A percentile compares a stretch with the other conserved stretches of the same genome.
Evolutionary conservation across 2,329 filamentous ascomycete species (phyloP).

Genomic region (Trichoderma sp.): DNA sequence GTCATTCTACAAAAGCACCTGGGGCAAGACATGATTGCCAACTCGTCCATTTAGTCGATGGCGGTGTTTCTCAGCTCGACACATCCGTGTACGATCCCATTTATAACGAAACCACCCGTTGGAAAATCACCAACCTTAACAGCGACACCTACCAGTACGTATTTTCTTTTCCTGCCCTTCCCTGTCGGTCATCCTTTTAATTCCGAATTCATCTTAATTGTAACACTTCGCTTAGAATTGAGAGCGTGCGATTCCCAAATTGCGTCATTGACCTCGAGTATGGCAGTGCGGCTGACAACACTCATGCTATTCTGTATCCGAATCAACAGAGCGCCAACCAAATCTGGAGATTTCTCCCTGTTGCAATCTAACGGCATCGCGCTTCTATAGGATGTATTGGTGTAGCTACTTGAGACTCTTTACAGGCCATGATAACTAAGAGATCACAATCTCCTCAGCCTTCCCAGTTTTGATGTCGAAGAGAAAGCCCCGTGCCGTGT

Average conservation of each 20-base stretch:
- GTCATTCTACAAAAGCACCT: neutral
- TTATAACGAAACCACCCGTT: conserved; percentile 16
- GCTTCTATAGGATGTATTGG: no score
- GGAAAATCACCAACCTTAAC: neutral
- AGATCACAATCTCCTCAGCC: neutral
- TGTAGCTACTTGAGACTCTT: neutral
- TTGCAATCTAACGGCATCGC: neutral
- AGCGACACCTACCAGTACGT: neutral
- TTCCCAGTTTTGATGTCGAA: neutral
- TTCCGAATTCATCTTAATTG: neutral
- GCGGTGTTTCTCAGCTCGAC: conserved; percentile 13
- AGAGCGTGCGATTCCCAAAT: conserved; percentile 4
- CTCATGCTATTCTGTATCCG: conserved; percentile 17
- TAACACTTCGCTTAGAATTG: neutral
- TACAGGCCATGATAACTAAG: neutral
- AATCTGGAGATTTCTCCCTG: conserved; percentile 12
- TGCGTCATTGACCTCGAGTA: neutral
- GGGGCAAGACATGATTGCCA: neutral
- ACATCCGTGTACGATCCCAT: conserved; percentile 17
- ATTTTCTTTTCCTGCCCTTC: neutral
- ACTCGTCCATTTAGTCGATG: neutral
- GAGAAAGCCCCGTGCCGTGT: neutral
- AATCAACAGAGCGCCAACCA: neutral
- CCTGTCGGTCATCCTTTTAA: no score
- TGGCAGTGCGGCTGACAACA: conserved; percentile 6